Conservation (phyloP, 208 protist genomes). For the Trypanosoma congolense region DNA sequence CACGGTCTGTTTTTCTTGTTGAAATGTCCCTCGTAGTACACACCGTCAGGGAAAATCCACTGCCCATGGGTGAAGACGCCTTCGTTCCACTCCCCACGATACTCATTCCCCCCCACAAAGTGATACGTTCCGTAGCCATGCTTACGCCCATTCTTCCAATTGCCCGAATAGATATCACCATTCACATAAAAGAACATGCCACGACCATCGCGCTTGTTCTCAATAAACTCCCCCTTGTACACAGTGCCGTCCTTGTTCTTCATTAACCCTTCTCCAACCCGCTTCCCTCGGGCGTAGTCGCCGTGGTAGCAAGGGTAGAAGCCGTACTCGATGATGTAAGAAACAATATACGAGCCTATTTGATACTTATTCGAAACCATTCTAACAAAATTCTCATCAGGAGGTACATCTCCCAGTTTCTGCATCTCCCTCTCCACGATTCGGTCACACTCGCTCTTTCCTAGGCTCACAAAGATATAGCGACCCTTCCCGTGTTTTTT, state of each 20-base stretch:
- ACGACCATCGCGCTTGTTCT: slow-evolving; percentile 84
- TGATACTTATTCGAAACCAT: slow-evolving; percentile 41
- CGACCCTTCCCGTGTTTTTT: slow-evolving; percentile 83
- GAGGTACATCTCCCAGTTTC: slow-evolving; percentile 18
- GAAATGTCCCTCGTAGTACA: slow-evolving; percentile 88
- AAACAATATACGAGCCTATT: slow-evolving; percentile 61
- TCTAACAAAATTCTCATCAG: slow-evolving; percentile 32
- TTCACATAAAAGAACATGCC: slow-evolving; percentile 92
- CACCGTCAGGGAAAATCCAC: slow-evolving; percentile 82
- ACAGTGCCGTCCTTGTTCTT: slow-evolving; percentile 88
- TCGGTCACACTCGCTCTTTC: slow-evolving; percentile 76
- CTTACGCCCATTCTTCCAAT: slow-evolving; percentile 78
- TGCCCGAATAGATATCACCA: slow-evolving; percentile 85
- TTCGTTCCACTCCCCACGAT: slow-evolving; percentile 70
- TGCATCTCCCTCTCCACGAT: slow-evolving; percentile 65
- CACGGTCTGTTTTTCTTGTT: slow-evolving; percentile 82
- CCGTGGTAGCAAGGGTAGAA: slow-evolving; percentile 80
- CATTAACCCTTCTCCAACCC: slow-evolving; percentile 79
- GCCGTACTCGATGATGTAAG: slow-evolving; percentile 61
- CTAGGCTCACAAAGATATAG: slow-evolving; percentile 71
- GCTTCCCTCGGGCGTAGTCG: slow-evolving; percentile 79
- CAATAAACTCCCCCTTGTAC: slow-evolving; percentile 88
- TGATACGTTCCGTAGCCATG: slow-evolving; percentile 88
- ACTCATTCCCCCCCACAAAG: slow-evolving; percentile 78
- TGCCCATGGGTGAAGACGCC: slow-evolving; percentile 83